Conservation (phyloP, 805 yeast species). For the Spathaspora passalidarum region DNA sequence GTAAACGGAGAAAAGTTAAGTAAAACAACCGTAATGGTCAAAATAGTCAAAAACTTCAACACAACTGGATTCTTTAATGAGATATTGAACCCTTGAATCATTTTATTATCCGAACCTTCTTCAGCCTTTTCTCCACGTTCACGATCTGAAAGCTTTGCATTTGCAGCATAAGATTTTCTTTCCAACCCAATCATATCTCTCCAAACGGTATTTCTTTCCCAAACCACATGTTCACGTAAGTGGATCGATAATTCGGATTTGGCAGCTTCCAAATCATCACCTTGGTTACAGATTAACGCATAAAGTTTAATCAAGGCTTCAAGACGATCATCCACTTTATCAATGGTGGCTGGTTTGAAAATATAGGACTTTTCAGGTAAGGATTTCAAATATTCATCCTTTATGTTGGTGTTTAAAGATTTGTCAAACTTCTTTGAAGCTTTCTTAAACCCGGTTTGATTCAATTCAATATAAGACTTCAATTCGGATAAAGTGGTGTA, state of each 20-base stretch:
- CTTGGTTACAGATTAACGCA: slow-evolving; percentile 39
- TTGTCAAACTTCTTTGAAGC: slow-evolving; percentile 55
- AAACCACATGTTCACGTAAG: slow-evolving; percentile 52
- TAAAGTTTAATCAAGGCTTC: slow-evolving; percentile 30
- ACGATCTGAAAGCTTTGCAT: slow-evolving; percentile 19
- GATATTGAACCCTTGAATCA: slow-evolving; percentile 17
- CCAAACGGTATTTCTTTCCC: slow-evolving; percentile 58
- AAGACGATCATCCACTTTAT: slow-evolving; percentile 29
- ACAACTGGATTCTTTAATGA: slow-evolving; percentile 33
- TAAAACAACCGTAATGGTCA: slow-evolving; percentile 42
- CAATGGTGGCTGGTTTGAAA: slow-evolving; percentile 32
- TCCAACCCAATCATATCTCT: slow-evolving; percentile 62
- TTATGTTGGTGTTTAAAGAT: slow-evolving; percentile 42
- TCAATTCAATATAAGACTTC: slow-evolving; percentile 49
- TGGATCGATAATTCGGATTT: slow-evolving; percentile 55
- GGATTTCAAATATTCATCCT: slow-evolving; percentile 43
- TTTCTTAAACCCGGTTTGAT: slow-evolving; percentile 51
- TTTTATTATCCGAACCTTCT: slow-evolving; percentile 8
- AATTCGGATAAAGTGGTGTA: slow-evolving; percentile 47
- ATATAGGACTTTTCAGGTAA: slow-evolving; percentile 41
- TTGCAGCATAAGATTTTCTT: slow-evolving; percentile 77
- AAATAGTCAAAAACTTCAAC: slow-evolving; percentile 46
- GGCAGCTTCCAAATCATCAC: slow-evolving; percentile 42
- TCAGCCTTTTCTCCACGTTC: slow-evolving; percentile 12
- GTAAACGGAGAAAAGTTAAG: slow-evolving; percentile 29